Evolutionary conservation across 805 yeast species (phyloP), one percentile per base, ranked within the genome.

Genomic region (Starmera pachycereana): DNA sequence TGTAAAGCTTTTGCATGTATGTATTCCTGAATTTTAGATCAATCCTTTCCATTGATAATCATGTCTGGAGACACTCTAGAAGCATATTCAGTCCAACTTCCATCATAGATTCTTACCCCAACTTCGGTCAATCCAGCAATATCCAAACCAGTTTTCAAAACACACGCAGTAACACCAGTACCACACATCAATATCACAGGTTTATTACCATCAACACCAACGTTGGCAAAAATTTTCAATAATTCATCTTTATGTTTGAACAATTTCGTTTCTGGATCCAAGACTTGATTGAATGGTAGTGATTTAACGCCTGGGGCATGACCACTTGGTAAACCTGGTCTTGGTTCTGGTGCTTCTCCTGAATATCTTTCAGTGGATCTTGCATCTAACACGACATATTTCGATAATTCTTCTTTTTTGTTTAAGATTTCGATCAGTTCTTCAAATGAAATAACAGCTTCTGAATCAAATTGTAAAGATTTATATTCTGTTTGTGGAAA

Each of bases 111-210:
- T 32, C 71, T 69, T 12, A 80, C 63, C 14, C 68, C 70, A 6
- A 57, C 58, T 8, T 66, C 55, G 33, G 64, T 58, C 28, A 66
- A 62, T 0, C 76, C 78, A 10, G 73, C 67, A n/a, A 63, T 53
- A 41, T 76, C 78, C 33, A 83, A 57, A 2, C 95, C 97, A 8
- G 81, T 65, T 59, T 84, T 81, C 36, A 90, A 70, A 33, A 92
- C 78, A 46, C 90, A 86, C 1, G 97, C 97, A 10, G 97, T 81
- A 37, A 92, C 97, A 36, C 97, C 98, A 1, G 97, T 81, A 27
- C 97, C 98, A 57, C 98, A 92, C 85, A 85, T 77, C 32, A 82
- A 83, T 37, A 92, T 76, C 14, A 84, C 76, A 11, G 86, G 89
- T 52, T 81, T 80, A 13, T 66, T 60, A 4, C 57, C 54, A 42